A percentile compares a stretch with the other conserved stretches of the same genome.
Evolutionary conservation across 345 rosid genomes (phyloP).

Genomic region (Jatropha curcas): DNA sequence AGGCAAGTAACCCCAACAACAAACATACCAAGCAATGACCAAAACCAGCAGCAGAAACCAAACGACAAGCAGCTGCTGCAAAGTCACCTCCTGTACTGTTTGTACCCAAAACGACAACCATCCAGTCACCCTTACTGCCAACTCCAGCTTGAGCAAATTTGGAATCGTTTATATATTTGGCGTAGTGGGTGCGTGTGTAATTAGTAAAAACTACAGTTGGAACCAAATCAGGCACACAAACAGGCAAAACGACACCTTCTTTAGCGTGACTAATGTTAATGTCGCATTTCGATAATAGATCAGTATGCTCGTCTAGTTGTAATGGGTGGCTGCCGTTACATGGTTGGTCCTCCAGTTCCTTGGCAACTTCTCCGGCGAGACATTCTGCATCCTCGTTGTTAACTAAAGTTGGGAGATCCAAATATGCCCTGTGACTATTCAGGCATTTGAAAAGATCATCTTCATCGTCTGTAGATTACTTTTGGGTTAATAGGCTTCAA

Average conservation of each 20-base stretch:
- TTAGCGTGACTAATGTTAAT: conserved; percentile 14
- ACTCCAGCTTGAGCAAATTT: conserved; percentile 56
- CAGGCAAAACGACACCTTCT: conserved; percentile 16
- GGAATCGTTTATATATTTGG: conserved; percentile 55
- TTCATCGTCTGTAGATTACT: conserved; percentile 47
- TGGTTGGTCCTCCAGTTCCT: conserved; percentile 2
- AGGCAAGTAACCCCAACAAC: conserved; percentile 19
- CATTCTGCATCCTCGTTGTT: conserved; percentile 18
- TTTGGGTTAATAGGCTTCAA: no score
- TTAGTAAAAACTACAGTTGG: conserved; percentile 28
- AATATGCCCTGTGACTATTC: conserved; percentile 21
- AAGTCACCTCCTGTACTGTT: conserved; percentile 51
- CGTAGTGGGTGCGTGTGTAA: conserved; percentile 54
- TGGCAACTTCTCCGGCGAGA: conserved; percentile 15
- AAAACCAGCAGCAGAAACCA: conserved; percentile 13
- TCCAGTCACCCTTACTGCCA: conserved; percentile 70
- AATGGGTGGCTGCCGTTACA: neutral
- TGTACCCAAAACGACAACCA: conserved; percentile 58
- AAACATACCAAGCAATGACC: neutral
- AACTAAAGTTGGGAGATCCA: conserved; percentile 3
- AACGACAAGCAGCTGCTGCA: conserved; percentile 22
- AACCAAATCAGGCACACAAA: conserved; percentile 17
- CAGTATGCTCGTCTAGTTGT: neutral
- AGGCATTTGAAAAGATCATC: conserved; percentile 28
- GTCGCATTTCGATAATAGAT: conserved; percentile 15